Base-by-base conservation (phyloP, 1,139 yeast species). In the Suhomyces wounanorum region DNA sequence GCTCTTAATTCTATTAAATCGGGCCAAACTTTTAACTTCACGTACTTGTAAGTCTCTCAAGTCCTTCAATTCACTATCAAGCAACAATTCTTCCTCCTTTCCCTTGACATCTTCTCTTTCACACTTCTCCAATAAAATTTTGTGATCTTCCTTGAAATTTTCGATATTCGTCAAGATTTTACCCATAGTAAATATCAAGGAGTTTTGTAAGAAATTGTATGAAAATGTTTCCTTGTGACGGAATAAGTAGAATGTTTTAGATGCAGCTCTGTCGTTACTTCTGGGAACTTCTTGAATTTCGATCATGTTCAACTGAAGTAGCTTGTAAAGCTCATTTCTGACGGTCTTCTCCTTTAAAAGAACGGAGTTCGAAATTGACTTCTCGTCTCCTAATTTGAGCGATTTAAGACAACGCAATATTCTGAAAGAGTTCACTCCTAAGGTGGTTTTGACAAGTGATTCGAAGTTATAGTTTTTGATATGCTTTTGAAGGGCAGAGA, bases 261-360 rank as follows among this genome's bases (percentile, higher is more conserved):
- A 85, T 0, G 98, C 97, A 1, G 96, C 94, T 56, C 99, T 79
- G 66, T 92, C 98, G 31, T 85, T 87, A 35, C 96, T 87, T 62
- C 95, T 81, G 8, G 99, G 98, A 31, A 94, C 88, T 70, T 95
- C 99, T 67, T 94, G 98, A 43, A 87, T 78, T 64, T 87, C 91
- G 25, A 86, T 69, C 16, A 85, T 75, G 58, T 85, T 85, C 58
- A 81, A 76, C 47, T 77, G 79, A 18, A 84, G 72, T 47, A 87
- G 66, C 42, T 78, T 77, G 49, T 83, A 79, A 38, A 86, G 67
- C 48, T 84, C 81, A 43, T 81, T 83, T 54, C 97, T 78, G 8
- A 91, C 89, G 31, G 86, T 87, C 55, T 83, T 83, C 51, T 89
- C 95, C 57, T 83, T 88, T 67, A 92, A 76, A 49, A 94, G 70